phyloP scores from a whole-genome alignment of 257 asterid species.

The Dorcoceras hygrometricum region DNA sequence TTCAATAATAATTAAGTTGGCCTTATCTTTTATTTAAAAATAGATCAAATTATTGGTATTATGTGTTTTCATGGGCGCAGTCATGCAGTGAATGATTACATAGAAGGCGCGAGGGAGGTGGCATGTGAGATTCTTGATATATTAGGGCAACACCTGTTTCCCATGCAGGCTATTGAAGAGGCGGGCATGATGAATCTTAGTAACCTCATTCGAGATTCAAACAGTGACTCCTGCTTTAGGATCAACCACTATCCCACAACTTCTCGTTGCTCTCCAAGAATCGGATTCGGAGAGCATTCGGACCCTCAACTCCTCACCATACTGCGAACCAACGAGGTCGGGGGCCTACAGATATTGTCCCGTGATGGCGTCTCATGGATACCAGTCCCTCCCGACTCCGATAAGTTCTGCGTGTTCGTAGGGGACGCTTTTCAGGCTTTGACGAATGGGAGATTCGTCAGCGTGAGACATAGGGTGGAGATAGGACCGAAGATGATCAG shows the following conservation, averaged over 20 bases:
- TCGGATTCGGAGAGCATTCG: conserved; percentile 81
- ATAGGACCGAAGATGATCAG: conserved; percentile 34
- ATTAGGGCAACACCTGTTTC: conserved; percentile 48
- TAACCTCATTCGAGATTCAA: conserved; percentile 41
- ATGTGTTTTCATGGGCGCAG: conserved; percentile 35
- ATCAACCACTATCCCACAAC: conserved; percentile 65
- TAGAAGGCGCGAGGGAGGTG: conserved; percentile 47
- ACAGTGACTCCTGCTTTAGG: conserved; percentile 74
- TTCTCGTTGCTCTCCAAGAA: conserved; percentile 25
- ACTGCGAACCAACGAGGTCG: conserved; percentile 62
- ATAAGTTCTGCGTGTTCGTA: conserved; percentile 54
- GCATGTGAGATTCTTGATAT: conserved; percentile 65
- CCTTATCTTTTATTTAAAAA: no score
- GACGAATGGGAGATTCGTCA: conserved; percentile 62
- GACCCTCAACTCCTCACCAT: conserved; percentile 80
- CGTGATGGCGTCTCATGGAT: conserved; percentile 51
- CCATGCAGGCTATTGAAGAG: neutral
- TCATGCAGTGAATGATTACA: conserved; percentile 49
- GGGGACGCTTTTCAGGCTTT: conserved; percentile 70
- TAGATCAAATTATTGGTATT: neutral
- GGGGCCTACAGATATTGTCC: conserved; percentile 63
- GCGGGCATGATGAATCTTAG: conserved; percentile 45
- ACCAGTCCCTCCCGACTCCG: conserved; percentile 55
- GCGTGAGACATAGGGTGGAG: conserved; percentile 66
- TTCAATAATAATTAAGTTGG: no score